A percentile compares a stretch with the other conserved stretches of the same genome.
These are phyloP conservation scores for Fusarium longipes DNA, from an alignment of 2,329 filamentous ascomycete genomes.

Conservation along the genomic window DNA sequence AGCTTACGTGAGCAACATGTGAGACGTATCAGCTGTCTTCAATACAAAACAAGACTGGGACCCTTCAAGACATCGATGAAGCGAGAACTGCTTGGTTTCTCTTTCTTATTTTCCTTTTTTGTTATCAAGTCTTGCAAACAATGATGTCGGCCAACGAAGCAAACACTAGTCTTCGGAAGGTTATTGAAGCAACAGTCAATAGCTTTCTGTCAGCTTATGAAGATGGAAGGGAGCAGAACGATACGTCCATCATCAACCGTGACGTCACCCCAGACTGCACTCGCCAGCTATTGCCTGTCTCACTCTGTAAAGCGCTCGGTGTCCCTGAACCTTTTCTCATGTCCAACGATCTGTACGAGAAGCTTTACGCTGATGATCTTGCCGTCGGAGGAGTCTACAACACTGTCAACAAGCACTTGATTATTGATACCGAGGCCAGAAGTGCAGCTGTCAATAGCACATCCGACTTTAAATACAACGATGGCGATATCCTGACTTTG, in stretches of 20 bases:
- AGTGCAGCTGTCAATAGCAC: conserved; percentile 14
- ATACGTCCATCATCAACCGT: conserved; percentile 23
- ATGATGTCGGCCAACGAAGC: conserved; percentile 5
- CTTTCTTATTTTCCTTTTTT: too few species aligned
- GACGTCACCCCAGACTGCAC: conserved; percentile 22
- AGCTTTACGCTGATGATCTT: conserved; percentile 16
- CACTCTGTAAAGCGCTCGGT: conserved; percentile 15
- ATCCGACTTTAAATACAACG: conserved; percentile 20
- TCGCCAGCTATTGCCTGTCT: conserved; percentile 23
- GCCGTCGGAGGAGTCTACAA: conserved; percentile 14
- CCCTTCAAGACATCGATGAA: background rate
- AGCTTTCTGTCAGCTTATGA: conserved; percentile 24
- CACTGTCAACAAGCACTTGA: conserved; percentile 2
- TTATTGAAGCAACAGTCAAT: conserved; percentile 22
- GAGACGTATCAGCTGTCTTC: background rate
- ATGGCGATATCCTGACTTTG: conserved; percentile 2
- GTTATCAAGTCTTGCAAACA: background rate
- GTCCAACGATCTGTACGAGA: conserved; percentile 20
- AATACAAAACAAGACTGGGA: background rate
- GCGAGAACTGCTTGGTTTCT: rapidly evolving
- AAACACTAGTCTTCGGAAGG: background rate
- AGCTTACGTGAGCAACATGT: background rate
- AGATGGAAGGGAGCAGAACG: conserved; percentile 16
- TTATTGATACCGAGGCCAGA: conserved; percentile 16
- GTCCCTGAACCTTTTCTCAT: conserved; percentile 10